phyloP scores from a whole-genome alignment of 768 basidiomycete species.

The Psilocybe cubensis region DNA sequence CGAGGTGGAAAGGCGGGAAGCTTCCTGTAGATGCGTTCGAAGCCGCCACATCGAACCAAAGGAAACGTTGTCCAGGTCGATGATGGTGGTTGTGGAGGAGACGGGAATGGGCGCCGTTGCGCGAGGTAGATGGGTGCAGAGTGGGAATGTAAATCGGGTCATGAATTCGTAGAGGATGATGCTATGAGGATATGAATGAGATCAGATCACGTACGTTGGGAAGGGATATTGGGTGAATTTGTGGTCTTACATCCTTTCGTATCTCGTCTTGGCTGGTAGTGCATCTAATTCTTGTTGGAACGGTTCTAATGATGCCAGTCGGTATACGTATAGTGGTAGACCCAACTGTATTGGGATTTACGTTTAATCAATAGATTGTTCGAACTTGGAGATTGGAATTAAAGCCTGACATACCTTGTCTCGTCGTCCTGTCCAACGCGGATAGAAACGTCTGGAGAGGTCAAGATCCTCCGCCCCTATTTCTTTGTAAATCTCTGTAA shows the following conservation, averaged over 20 bases:
- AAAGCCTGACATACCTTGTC: conserved; percentile 64
- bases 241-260: conserved; percentile 69
- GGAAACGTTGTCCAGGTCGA: conserved; percentile 70
- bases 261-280: conserved; percentile 54
- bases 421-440: conserved; percentile 79
- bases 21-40: conserved; percentile 74
- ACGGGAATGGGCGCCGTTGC: conserved; percentile 53
- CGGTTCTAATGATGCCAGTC: conserved; percentile 61
- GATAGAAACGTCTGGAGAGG: conserved; percentile 65
- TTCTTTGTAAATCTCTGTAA: conserved; percentile 63
- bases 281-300: conserved; percentile 64
- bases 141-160: conserved; percentile 62
- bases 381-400: not conserved
- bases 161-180: conserved; percentile 70
- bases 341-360: conserved; percentile 56
- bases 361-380: not conserved
- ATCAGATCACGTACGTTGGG: not conserved
- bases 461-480: conserved; percentile 67
- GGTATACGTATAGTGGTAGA: conserved; percentile 77
- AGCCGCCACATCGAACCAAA: conserved; percentile 71
- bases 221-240: not conserved
- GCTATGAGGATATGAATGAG: conserved; percentile 34
- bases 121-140: conserved; percentile 67
- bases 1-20: conserved; percentile 72
- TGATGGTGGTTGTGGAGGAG: conserved; percentile 65